Evolutionary conservation across 371 early-diverging fungal species (phyloP), one percentile per base, ranked within the genome.

Genomic region (Circinella minor): DNA sequence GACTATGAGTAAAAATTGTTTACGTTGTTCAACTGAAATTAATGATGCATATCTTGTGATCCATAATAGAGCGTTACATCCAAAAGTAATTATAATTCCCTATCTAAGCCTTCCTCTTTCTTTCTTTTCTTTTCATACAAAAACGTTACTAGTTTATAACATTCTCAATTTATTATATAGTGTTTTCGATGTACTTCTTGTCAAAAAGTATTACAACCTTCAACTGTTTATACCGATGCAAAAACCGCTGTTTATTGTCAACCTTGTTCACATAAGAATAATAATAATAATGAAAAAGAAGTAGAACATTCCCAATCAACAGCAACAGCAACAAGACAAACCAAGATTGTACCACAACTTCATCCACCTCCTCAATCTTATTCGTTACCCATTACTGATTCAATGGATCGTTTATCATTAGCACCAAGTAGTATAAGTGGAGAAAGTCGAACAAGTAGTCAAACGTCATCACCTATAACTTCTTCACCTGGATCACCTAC

Each of bases 171-270:
- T 36, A 13, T 27, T 46, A 61, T 7, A 34, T 43, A 81, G 84
- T 83, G 84, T 51, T 81, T 83, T 46, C 71, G 75, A 39, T 83
- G 84, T 54, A 75, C 73, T 9, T 61, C 67, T 4, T 83, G 84
- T 36, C 69, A 76, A 46, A 76, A 74, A 27, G 71, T 74, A 34
- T 64, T 82, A 5, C 68, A 72, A 3, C 81, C 83, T 17, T 70
- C 79, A 1, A 66, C 73, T 5, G 74, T 78, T 2, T 82, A 82
- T 49, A 74, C 69, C 8, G 81, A 80, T 11, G 46, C 67, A 10
- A 61, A 74, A 18, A 59, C 70, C 6, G 71, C 75, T 4, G 43
- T 72, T 0, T 73, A 70, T 65, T 82, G 83, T 54, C 80, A 76
- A 47, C 54, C 67, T 4, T 82, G 83, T 66, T 38, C 49, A 43